Evolutionary conservation across 2,329 filamentous ascomycete genomes (phyloP), one percentile per base, ranked within the genome.

Genomic region (Elsinoe perseae): DNA sequence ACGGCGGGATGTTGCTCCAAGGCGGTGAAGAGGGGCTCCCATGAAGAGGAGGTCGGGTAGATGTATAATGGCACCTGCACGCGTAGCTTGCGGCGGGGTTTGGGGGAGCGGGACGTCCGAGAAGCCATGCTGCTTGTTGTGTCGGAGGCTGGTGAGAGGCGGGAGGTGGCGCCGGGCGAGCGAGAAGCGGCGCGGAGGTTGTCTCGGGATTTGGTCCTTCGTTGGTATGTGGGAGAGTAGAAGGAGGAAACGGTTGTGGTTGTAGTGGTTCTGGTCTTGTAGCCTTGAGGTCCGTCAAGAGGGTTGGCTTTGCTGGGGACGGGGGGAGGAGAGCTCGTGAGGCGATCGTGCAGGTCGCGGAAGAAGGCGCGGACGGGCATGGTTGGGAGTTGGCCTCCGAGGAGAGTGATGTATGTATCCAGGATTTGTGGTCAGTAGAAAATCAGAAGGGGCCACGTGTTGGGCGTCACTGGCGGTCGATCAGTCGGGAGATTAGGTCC

Each of bases 11-110:
- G 53, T 16, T 46, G 46, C 25, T 20, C 34, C 40, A 61, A 56
- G 16, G 61, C 62, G 16, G 55, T 55, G 58, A 63, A 62, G 34
- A 66, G 60, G 5, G 61, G 62, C 21, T 63, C 56, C 65, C 65
- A 68, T 27, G 52, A 42, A 8, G 55, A 56, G 7, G 59, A 54
- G 28, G 56, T 58, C 3, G 65, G 65, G 50, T 64, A 67, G 59
- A 65, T 66, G 61, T 67, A 68, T 25, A 68, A 62, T 3, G 65
- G 65, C 20, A 68, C 53, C n/a, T 64, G 59, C 38, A 63, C 50
- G 58, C 53, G 40, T 12, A 56, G 53, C 38, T 52, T 52, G 30
- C 48, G 48, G n/a, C 30, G 48, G 30, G 48, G 25, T 8, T 28
- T 32, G 48, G 48, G 30, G 16, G 48, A 52, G 25, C 28, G 25